Conservation (phyloP, 2,329 filamentous ascomycete genomes). For the Aspergillus brunneoviolaceus region DNA sequence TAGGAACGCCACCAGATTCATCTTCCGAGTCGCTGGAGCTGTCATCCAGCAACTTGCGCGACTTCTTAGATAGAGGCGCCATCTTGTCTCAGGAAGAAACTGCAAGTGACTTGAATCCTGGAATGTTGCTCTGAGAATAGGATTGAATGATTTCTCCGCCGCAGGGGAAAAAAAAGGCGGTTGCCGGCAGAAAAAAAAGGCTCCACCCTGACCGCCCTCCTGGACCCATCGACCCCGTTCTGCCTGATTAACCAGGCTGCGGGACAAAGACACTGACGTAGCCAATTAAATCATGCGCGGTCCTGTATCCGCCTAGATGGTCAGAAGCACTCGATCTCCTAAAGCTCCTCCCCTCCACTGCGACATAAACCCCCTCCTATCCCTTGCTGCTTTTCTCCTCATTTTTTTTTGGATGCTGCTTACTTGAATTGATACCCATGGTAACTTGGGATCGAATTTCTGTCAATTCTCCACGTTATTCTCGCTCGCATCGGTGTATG, state of each 20-base stretch:
- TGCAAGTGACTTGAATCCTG: neutral
- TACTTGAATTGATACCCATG: conserved; percentile 1
- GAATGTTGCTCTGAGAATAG: neutral
- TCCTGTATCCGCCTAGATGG: conserved; percentile 19
- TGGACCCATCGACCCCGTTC: neutral
- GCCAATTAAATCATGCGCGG: conserved; percentile 34
- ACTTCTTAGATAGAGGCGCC: conserved; percentile 45
- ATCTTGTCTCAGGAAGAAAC: conserved; percentile 21
- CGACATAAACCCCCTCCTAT: conserved; percentile 13
- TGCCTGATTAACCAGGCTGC: conserved; percentile 21
- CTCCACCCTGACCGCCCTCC: conserved; percentile 25
- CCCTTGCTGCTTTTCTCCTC: conserved; percentile 18
- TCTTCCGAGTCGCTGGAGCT: conserved; percentile 41
- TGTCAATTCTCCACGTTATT: conserved; percentile 7
- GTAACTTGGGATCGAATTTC: conserved; percentile 6
- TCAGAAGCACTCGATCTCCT: conserved; percentile 17
- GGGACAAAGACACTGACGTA: conserved; percentile 33
- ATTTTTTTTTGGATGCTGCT: conserved; percentile 14
- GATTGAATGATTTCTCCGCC: conserved; percentile 2
- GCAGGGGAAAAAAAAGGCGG: conserved; percentile 19
- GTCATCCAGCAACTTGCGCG: conserved; percentile 43
- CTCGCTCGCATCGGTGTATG: conserved; percentile 32
- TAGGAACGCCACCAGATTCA: conserved; percentile 42
- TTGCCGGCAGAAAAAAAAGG: conserved; percentile 33
- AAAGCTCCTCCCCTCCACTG: conserved; percentile 7